Base-by-base conservation (phyloP, 2,329 filamentous ascomycete species). In the Sporothrix humicola region DNA sequence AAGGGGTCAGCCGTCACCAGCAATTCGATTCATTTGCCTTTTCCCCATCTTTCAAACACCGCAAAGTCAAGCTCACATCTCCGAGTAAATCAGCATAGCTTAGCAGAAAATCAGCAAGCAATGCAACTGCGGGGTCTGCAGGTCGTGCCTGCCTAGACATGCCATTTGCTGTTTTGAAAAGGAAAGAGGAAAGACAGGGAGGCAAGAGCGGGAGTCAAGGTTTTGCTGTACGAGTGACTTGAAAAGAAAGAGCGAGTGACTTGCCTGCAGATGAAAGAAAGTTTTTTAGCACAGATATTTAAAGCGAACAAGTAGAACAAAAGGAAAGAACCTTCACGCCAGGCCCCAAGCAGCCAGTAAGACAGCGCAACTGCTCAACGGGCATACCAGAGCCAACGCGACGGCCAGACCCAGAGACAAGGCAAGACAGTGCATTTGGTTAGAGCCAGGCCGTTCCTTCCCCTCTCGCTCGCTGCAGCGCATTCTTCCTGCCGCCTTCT, bases 371-470 rank as follows among this genome's bases (percentile, higher is more conserved):
- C 48, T 50, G 59, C 37, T 20, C 37, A 63, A 63, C 37, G 59
- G 59, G 59, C 59, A 26, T 15, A 2, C 31, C 31, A 37, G 31
- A 15, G 48, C 48, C 48, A 50, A 50, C 48, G 48, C 13, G 48
- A n/a, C 56, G 12, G 31, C 59, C 42, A 59, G 56, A 37, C 59
- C 59, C 59, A 46, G 37, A 23, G 37, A 46, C 37, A 9, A 65
- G 37, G 56, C 56, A 59, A 59, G 26, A 37, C 56, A 59, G n/a
- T 46, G 59, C 59, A 65, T 46, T 46, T 65, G 59, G 59, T 23
- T 65, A 65, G 59, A 46, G n/a, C n/a, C 48, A 37, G 56, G 12
- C 26, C 59, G 17, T 63, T 37, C 42, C 61, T 66, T 66, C 6
- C 42, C 63, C 20, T 42, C 37, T n/a, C 10, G 6, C 10, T 48